phyloP scores from a whole-genome alignment of 2,329 filamentous ascomycete genomes.

The Plectosphaerella cucumerina region DNA sequence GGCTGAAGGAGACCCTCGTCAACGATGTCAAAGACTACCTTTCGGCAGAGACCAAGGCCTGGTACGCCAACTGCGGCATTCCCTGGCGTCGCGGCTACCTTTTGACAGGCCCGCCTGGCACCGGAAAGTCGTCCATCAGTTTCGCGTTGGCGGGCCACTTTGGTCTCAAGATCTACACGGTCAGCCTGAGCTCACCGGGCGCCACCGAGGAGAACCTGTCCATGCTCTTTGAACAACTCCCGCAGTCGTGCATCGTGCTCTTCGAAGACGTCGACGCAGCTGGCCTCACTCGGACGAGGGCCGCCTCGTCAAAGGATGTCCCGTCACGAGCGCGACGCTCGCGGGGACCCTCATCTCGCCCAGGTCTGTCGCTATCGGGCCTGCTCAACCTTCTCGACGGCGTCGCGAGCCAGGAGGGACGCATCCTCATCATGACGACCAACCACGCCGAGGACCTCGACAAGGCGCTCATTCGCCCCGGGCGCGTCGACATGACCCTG shows the following conservation, averaged over 20 bases:
- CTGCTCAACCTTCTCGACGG: constrained; percentile 81
- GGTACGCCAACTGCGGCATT: constrained; percentile 72
- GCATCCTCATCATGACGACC: constrained; percentile 77
- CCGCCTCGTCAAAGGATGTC: too few relatives aligned
- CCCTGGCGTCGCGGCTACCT: constrained; percentile 73
- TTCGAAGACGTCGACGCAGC: constrained; percentile 67
- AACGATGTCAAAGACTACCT: constrained; percentile 73
- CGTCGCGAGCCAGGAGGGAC: constrained; percentile 71
- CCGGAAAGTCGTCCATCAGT: constrained; percentile 65
- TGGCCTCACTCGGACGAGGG: constrained; percentile 29
- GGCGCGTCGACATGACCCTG: constrained; percentile 59
- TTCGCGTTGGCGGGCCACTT: constrained; percentile 63
- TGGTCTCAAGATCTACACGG: constrained; percentile 60
- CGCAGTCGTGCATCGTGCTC: constrained; percentile 60
- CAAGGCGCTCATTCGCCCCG: constrained; percentile 67
- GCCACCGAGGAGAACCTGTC: constrained; percentile 58
- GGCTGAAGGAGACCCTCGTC: constrained; percentile 16
- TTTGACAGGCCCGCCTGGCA: constrained; percentile 71
- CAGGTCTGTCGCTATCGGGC: constrained; percentile 58
- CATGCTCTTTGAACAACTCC: constrained; percentile 54
- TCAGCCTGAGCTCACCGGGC: constrained; percentile 49
- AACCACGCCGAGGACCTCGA: constrained; percentile 71
- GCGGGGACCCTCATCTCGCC: constrained; percentile 39
- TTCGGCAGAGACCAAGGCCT: constrained; percentile 61
- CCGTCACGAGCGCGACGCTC: constrained; percentile 11